Evolutionary conservation across 2,329 filamentous ascomycete species (phyloP), one percentile per base, ranked within the genome.

Genomic region (Botrytis squamosa): DNA sequence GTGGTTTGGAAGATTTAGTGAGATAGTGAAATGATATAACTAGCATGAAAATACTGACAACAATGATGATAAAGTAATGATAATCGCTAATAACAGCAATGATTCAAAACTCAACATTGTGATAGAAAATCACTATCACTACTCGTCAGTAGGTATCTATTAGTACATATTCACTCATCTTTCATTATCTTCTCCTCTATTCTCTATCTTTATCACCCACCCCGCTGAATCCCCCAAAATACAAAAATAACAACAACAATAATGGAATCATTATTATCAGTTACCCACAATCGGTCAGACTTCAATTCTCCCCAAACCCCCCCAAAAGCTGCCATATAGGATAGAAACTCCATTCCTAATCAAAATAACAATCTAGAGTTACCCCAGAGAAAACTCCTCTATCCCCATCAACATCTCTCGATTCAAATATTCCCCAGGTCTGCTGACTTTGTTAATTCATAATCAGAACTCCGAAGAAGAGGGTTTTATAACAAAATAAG

Each of bases 51-150:
- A 33, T 29, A 4, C 16, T 18, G 7, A 18, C 14, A 29, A 29
- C 0, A 29, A 18, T 3, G 3, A 18, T 33, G 1, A 6, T 29
- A 57, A 18, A 29, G n/a, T 1, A 55, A 57, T 9, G 6, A 18
- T 29, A 18, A 18, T 1, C 1, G 10, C 46, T 49, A 1, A 49
- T 2, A 25, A 18, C 52, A 9, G 14, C n/a, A 29, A 29, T 29
- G 5, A 18, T 33, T 29, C n/a, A 18, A 29, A 4, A 0, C 0
- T 57, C 3, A 29, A 33, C 7, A 57, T 1, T 0, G 7, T 2
- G 16, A 29, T 12, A 55, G 0, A 9, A 57, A 57, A 57, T 16
- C 6, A 57, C 3, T 0, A 18, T 29, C n/a, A 55, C 12, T 16
- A 29, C n/a, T 7, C 18, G 5, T 14, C 52, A 57, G n/a, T 55